Base-by-base conservation (phyloP, 208 protist species). In the Leishmania aethiopica region DNA sequence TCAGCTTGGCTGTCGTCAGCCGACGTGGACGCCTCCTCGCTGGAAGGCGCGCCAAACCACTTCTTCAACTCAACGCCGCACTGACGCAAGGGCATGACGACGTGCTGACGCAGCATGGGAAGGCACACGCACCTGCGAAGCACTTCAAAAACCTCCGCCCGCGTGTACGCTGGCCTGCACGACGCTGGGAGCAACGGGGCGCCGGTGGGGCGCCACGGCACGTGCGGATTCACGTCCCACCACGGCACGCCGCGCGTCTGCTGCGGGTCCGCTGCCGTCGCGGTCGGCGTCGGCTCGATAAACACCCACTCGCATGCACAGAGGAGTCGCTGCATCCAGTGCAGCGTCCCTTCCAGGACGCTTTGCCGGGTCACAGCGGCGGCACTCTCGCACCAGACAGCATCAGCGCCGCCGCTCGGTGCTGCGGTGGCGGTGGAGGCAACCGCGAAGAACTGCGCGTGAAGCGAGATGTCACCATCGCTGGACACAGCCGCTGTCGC, bases 331-430 rank as follows among this genome's bases (percentile, higher is more conserved):
- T 57, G 75, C n/a, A 95, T 53, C 86, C 86, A 90, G 3, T 77
- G 42, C 66, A 90, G 69, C 32, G 86, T 77, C 3, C 88, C 89
- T 32, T 86, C 80, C 37, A 95, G 55, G 5, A 93, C 86, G 69
- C 77, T 90, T 72, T 85, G 78, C 22, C 82, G 85, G 4, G 83
- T 92, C 45, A 92, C 85, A 3, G 82, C 75, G n/a, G 81, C 59
- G 25, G 79, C 81, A 51, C 84, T 85, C 59, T 85, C 85, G 69
- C 81, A 81, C 35, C 66, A 72, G 42, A 25, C 28, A 22, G 75
- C 40, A 32, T 64, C 75, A 19, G 74, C 40, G 1, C 51, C 60
- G 6, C 67, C 40, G 22, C 32, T 47, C 3, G 11, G 28, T 19
- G 28, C 59, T 7, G 73, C 17, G 2, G 13, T 42, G 25, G 10